phyloP scores from a whole-genome alignment of 179 eudicot species.

The Actinidia arguta region DNA sequence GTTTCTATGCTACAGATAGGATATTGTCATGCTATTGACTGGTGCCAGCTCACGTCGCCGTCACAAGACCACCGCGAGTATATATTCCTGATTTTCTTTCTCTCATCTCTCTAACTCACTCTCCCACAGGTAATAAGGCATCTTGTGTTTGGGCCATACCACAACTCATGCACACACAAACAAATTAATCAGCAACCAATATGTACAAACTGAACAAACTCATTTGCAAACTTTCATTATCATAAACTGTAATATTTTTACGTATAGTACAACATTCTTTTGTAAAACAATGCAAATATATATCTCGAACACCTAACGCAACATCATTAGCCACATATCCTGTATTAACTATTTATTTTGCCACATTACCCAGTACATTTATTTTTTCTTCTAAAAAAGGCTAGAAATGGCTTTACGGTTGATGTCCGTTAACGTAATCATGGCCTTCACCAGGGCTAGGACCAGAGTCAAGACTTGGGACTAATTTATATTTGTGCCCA shows the following conservation, averaged over 20 bases:
- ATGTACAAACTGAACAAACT: not conserved
- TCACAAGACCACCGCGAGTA: too few species aligned
- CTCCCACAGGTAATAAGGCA: too few species aligned
- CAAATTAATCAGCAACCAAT: too few species aligned
- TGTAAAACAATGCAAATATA: not conserved
- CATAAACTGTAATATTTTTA: not conserved
- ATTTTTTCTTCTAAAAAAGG: too few species aligned
- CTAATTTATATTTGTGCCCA: not conserved
- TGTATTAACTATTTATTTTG: not conserved
- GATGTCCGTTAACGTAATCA: not conserved
- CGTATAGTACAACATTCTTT: not conserved
- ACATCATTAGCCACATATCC: not conserved
- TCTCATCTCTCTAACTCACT: too few species aligned
- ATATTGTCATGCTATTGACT: too few species aligned
- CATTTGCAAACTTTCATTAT: not conserved
- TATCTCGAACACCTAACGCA: too few species aligned
- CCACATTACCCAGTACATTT: not conserved
- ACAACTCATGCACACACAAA: not conserved
- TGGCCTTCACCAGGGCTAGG: conserved; percentile 4
- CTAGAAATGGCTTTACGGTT: not conserved
- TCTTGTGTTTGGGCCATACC: not conserved
- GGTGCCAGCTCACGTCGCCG: too few species aligned
- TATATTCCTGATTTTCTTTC: too few species aligned
- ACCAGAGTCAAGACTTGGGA: not conserved
- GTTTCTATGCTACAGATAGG: too few species aligned